Conservation (phyloP, 2,329 filamentous ascomycete genomes). For the Fonsecaea nubica region DNA sequence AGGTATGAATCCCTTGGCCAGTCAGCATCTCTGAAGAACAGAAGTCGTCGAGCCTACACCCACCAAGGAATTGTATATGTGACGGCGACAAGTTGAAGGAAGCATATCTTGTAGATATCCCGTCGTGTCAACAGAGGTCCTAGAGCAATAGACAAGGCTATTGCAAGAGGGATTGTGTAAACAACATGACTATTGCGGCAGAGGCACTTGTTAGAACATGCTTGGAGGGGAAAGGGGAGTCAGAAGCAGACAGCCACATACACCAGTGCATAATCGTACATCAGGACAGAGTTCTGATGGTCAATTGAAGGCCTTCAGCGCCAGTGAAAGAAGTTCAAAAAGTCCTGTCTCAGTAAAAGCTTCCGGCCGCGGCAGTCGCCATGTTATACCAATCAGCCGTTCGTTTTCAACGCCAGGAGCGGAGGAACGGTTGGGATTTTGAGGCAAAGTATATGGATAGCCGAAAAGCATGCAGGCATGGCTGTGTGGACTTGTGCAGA, state of each 20-base stretch:
- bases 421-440: not conserved
- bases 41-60: not conserved
- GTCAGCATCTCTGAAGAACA: constrained; percentile 4
- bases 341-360: constrained; percentile 17
- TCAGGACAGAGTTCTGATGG: constrained; percentile 20
- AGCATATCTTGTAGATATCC: constrained; percentile 68
- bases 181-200: constrained; percentile 62
- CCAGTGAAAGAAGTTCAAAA: not conserved
- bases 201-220: constrained; percentile 8
- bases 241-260: constrained; percentile 48
- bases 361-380: constrained; percentile 14
- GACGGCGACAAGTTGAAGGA: constrained; percentile 69
- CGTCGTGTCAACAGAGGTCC: constrained; percentile 67
- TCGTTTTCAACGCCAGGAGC: constrained; percentile 1
- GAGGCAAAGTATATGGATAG: not conserved
- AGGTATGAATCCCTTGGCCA: constrained; percentile 68
- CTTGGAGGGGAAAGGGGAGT: constrained; percentile 33
- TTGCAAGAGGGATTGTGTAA: constrained; percentile 70
- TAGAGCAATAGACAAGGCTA: constrained; percentile 64
- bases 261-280: constrained; percentile 66
- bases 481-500: constrained; percentile 4
- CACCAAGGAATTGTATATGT: constrained; percentile 72
- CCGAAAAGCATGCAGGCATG: not conserved
- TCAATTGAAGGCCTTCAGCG: not conserved
- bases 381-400: constrained; percentile 16